Base-by-base conservation (phyloP, 2,329 filamentous ascomycete species). In the Cladophialophora chaetospira region DNA sequence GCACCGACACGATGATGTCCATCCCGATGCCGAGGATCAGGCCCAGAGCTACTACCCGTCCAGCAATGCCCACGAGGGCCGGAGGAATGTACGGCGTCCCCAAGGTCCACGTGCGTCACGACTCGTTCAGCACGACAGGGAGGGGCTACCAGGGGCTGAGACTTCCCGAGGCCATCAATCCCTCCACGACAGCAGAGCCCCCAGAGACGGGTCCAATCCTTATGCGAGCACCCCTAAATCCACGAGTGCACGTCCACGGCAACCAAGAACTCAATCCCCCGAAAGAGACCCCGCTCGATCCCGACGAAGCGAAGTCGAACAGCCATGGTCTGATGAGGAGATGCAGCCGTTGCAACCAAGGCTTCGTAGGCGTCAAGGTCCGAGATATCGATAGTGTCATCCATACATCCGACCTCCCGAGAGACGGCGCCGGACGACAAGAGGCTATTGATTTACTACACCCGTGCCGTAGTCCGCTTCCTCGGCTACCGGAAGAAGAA, bases 311-410 rank as follows among this genome's bases (percentile, higher is more conserved):
- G 52, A 35, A 28, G 19, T 38, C 48, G 40, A 50, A 21, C 43
- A 40, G 35, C 35, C 50, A 44, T 53, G 57, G 60, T 35, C 50
- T 60, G 53, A 53, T 58, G 54, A 61, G 58, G 58, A 65, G 55
- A 54, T 65, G 63, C 61, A 63, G 58, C 47, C 53, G 52, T 47
- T 65, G 63, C 55, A 51, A 55, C 26, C 50, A 62, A 36, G 57
- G 58, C 13, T 61, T 63, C 55, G 56, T 63, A 35, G 57, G 52
- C 50, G 56, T 54, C 58, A 57, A 62, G 42, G 45, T 33, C 49
- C 61, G 28, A 47, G 46, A 48, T 56, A 56, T 29, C 11, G 56
- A 55, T 61, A 50, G 61, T 58, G 53, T 50, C 60, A 61, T 35
- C 57, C 58, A 31, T 58, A 61, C 29, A 42, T 58, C 45, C 47